phyloP scores from a whole-genome alignment of 2,329 filamentous ascomycete species.

The Anisogramma anomala region DNA sequence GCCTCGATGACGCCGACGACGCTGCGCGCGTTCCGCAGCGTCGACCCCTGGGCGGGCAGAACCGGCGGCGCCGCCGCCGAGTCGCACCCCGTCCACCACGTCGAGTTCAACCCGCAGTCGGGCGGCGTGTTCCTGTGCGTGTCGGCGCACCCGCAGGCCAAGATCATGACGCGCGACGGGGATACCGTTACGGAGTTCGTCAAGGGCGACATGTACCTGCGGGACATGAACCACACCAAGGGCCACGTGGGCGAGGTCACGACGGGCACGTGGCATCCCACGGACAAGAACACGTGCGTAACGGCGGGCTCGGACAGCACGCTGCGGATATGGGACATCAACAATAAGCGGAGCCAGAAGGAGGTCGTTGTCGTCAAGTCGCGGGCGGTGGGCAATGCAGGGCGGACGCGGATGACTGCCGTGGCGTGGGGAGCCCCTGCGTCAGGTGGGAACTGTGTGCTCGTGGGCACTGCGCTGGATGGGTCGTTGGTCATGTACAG shows the following conservation, averaged over 20 bases:
- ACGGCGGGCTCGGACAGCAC: constrained; percentile 95
- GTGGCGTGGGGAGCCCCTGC: constrained; percentile 72
- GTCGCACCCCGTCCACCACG: constrained; percentile 76
- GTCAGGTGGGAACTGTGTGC: constrained; percentile 66
- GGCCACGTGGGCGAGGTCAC: constrained; percentile 90
- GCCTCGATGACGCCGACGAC: constrained; percentile 92
- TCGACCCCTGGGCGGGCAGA: constrained; percentile 77
- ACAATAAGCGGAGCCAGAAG: constrained; percentile 78
- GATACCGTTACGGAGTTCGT: constrained; percentile 77
- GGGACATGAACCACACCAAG: constrained; percentile 96
- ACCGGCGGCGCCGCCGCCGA: constrained; percentile 57
- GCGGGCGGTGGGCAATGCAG: constrained; percentile 73
- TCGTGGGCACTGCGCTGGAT: constrained; percentile 76
- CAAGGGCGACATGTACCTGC: constrained; percentile 96
- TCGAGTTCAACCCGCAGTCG: constrained; percentile 74
- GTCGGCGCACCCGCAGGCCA: constrained; percentile 79
- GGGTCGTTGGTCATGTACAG: constrained; percentile 86
- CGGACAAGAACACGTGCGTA: constrained; percentile 70
- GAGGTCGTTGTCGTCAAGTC: constrained; percentile 96
- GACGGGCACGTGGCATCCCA: constrained; percentile 82
- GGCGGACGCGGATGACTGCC: constrained; percentile 85
- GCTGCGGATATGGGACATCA: constrained; percentile 91
- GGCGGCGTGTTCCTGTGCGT: constrained; percentile 76
- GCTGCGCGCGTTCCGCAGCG: constrained; percentile 80
- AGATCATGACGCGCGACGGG: constrained; percentile 80